Percentiles rank a stretch among this genome's conserved stretches.
phyloP scores from a whole-genome alignment of 345 rosid species.

The Mallotus nudiflorus region DNA sequence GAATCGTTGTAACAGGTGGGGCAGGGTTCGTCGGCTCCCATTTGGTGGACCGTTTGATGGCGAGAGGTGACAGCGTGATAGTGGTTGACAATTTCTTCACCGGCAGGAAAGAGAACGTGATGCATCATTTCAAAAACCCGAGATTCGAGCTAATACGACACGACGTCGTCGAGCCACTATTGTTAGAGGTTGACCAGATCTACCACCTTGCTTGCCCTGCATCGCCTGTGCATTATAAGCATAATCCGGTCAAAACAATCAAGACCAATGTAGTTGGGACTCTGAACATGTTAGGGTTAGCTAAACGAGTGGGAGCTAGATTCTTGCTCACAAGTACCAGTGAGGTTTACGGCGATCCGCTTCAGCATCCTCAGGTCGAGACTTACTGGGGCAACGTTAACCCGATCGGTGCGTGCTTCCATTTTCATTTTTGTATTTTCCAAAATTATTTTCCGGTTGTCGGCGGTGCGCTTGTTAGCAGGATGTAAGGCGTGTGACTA shows the following conservation, averaged over 20 bases:
- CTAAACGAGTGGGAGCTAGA: conserved; percentile 92
- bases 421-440: not conserved
- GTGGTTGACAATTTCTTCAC: conserved; percentile 99
- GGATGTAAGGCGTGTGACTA: not conserved
- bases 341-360: conserved; percentile 99
- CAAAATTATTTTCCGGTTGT: not conserved
- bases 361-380: conserved; percentile 98
- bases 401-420: conserved; percentile 80
- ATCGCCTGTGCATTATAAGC: conserved; percentile 96
- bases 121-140: conserved; percentile 94
- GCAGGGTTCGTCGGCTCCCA: conserved; percentile 99
- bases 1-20: conserved; percentile 95
- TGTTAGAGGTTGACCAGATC: conserved; percentile 99
- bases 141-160: conserved; percentile 90
- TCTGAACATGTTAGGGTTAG: conserved; percentile 90
- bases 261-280: conserved; percentile 99
- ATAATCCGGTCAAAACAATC: conserved; percentile 96
- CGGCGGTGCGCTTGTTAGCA: conserved; percentile 8
- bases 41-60: conserved; percentile 88
- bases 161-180: conserved; percentile 91
- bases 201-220: conserved; percentile 98
- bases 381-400: conserved; percentile 99
- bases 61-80: conserved; percentile 91
- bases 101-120: conserved; percentile 91
- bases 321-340: conserved; percentile 91